Evolutionary conservation across 805 yeast genomes (phyloP).

Genomic region (Teunomyces cretensis): DNA sequence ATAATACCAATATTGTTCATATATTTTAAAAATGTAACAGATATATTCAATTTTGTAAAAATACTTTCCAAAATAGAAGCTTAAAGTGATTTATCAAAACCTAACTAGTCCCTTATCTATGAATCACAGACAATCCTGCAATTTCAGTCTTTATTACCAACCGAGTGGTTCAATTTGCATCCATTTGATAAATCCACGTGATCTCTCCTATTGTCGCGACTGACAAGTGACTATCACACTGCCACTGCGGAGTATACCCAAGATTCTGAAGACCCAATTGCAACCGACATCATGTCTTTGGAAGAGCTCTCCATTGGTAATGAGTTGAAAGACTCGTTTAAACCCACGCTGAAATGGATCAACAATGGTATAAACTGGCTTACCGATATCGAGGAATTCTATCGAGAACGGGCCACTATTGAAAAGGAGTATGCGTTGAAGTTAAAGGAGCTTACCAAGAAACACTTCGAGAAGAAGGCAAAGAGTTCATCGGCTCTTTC

Average conservation of each 20-base stretch:
- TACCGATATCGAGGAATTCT: slow-evolving; percentile 76
- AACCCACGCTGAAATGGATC: slow-evolving; percentile 78
- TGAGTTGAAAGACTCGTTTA: slow-evolving; percentile 77
- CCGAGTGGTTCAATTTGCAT: not conserved
- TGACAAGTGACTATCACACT: not conserved
- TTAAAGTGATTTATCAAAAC: too few species aligned
- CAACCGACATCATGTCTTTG: not conserved
- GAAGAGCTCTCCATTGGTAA: slow-evolving; percentile 52
- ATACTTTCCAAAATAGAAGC: too few species aligned
- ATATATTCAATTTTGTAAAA: too few species aligned
- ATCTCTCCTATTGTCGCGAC: not conserved
- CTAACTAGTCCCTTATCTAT: too few species aligned
- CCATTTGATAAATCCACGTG: slow-evolving; percentile 2
- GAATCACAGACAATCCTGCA: too few species aligned
- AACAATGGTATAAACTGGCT: slow-evolving; percentile 72
- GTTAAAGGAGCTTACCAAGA: slow-evolving; percentile 61
- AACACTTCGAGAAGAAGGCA: slow-evolving; percentile 75
- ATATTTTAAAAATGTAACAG: too few species aligned
- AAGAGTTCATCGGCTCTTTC: slow-evolving; percentile 62
- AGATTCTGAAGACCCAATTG: not conserved
- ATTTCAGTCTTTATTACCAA: too few species aligned
- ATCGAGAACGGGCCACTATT: slow-evolving; percentile 74
- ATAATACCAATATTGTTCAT: too few species aligned
- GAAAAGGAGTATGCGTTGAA: slow-evolving; percentile 82
- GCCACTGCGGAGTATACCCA: not conserved